Evolutionary conservation across 2,329 filamentous ascomycete species (phyloP).

Genomic region (Aspergillus uvarum): DNA sequence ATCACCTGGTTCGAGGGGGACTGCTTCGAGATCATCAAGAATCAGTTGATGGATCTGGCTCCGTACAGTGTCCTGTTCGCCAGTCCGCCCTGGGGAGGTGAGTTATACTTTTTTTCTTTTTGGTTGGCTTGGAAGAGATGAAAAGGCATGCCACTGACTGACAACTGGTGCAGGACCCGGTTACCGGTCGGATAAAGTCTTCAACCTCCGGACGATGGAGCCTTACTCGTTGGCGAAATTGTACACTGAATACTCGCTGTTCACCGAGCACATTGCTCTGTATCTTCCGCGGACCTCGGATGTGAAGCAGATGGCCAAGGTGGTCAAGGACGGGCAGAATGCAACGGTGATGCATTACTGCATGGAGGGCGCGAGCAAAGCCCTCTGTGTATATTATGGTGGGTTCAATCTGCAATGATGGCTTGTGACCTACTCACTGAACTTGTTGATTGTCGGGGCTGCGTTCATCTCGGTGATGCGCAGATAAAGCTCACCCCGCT

Average conservation of each 20-base stretch:
- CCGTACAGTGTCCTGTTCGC: constrained; percentile 64
- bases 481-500: no score
- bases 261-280: constrained; percentile 61
- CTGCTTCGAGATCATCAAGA: constrained; percentile 70
- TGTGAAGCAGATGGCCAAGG: constrained; percentile 70
- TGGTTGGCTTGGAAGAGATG: neutral
- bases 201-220: constrained; percentile 81
- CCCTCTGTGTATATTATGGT: constrained; percentile 61
- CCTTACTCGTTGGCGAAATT: constrained; percentile 73
- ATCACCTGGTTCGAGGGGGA: constrained; percentile 88
- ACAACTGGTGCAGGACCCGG: constrained; percentile 53
- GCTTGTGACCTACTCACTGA: neutral
- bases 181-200: constrained; percentile 67
- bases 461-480: neutral
- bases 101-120: constrained; percentile 18
- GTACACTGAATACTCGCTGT: constrained; percentile 58
- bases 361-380: constrained; percentile 84
- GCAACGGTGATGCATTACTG: constrained; percentile 85
- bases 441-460: neutral
- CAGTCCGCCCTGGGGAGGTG: constrained; percentile 73
- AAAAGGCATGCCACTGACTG: neutral
- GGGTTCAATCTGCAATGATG: constrained; percentile 45
- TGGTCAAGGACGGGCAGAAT: constrained; percentile 52
- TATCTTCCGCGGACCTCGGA: constrained; percentile 86
- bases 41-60: constrained; percentile 49